These are phyloP conservation scores for Aspergillus alliaceus DNA, from an alignment of 2,329 filamentous ascomycete genomes.

Conservation along the genomic window DNA sequence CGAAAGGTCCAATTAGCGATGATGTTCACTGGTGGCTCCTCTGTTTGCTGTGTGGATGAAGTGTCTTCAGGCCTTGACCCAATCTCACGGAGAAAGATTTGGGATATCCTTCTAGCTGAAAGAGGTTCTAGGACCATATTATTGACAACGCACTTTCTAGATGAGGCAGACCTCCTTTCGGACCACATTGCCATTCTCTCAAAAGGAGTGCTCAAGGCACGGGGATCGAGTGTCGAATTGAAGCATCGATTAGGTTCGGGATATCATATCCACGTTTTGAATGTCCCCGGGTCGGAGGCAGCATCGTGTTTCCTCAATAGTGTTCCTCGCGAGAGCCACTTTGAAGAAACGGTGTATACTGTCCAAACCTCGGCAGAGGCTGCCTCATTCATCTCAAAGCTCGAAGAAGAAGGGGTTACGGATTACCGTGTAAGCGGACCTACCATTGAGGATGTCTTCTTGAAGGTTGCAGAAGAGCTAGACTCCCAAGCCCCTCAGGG, in stretches of 20 bases:
- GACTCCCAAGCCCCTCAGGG: slow-evolving; percentile 28
- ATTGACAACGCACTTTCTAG: slow-evolving; percentile 88
- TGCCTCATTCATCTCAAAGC: slow-evolving; percentile 66
- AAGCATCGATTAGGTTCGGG: slow-evolving; percentile 81
- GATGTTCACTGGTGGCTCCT: slow-evolving; percentile 90
- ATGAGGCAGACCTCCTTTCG: slow-evolving; percentile 85
- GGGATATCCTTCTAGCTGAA: slow-evolving; percentile 88
- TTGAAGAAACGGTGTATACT: slow-evolving; percentile 73
- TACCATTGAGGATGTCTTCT: slow-evolving; percentile 89
- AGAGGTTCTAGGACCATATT: slow-evolving; percentile 79
- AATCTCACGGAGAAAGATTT: slow-evolving; percentile 81
- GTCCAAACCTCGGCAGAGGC: slow-evolving; percentile 69
- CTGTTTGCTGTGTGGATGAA: slow-evolving; percentile 88
- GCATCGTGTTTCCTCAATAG: slow-evolving; percentile 54
- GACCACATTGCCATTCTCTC: slow-evolving; percentile 88
- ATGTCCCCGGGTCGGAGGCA: slow-evolving; percentile 51
- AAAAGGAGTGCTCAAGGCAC: slow-evolving; percentile 76
- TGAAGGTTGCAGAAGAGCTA: slow-evolving; percentile 81
- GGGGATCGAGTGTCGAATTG: slow-evolving; percentile 81
- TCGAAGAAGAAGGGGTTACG: slow-evolving; percentile 66
- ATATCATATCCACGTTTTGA: slow-evolving; percentile 76
- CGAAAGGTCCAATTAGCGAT: slow-evolving; percentile 88
- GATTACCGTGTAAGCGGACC: slow-evolving; percentile 87
- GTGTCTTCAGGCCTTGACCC: slow-evolving; percentile 88
- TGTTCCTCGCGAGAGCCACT: slow-evolving; percentile 58